phyloP scores from a whole-genome alignment of 108 stramenopile genomes.

The Stephanodiscus triporus region DNA sequence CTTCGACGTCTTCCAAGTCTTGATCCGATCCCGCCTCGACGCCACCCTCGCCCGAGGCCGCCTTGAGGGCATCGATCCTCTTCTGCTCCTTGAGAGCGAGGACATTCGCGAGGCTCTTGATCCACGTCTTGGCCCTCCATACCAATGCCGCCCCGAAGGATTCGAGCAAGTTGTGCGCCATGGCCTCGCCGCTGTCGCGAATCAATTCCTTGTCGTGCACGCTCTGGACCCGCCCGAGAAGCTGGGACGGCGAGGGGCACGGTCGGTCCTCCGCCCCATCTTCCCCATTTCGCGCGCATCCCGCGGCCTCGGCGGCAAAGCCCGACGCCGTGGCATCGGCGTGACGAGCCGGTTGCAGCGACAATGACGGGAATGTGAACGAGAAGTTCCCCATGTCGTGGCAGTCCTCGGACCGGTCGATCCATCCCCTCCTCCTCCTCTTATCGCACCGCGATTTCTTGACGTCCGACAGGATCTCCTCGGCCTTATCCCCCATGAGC shows the following conservation, averaged over 20 bases:
- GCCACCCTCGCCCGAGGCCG: slow-evolving; percentile 12
- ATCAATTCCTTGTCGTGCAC: slow-evolving; percentile 74
- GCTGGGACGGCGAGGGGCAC: slow-evolving; percentile 49
- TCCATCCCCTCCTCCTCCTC: slow-evolving; percentile 11
- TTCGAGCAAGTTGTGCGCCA: slow-evolving; percentile 77
- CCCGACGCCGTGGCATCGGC: not conserved
- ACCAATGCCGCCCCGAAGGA: slow-evolving; percentile 77
- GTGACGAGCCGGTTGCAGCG: slow-evolving; percentile 37
- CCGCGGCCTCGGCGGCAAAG: not conserved
- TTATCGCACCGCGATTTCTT: slow-evolving; percentile 21
- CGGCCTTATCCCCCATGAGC: slow-evolving; percentile 50
- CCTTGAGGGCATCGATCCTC: slow-evolving; percentile 28
- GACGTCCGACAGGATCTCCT: slow-evolving; percentile 43
- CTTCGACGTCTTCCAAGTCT: slow-evolving; percentile 2
- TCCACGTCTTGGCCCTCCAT: slow-evolving; percentile 82
- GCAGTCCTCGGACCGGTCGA: slow-evolving; percentile 12
- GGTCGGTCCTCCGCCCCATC: not conserved
- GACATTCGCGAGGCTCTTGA: slow-evolving; percentile 52
- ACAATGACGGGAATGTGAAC: slow-evolving; percentile 68
- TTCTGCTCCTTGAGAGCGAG: slow-evolving; percentile 62
- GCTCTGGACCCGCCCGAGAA: slow-evolving; percentile 64
- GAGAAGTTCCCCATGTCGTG: slow-evolving; percentile 30
- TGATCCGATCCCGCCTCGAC: not conserved
- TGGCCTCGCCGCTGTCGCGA: slow-evolving; percentile 65
- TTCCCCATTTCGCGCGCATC: not conserved